These are phyloP conservation scores for Fusarium caatingaense DNA, from an alignment of 2,329 filamentous ascomycete species.

Conservation along the genomic window DNA sequence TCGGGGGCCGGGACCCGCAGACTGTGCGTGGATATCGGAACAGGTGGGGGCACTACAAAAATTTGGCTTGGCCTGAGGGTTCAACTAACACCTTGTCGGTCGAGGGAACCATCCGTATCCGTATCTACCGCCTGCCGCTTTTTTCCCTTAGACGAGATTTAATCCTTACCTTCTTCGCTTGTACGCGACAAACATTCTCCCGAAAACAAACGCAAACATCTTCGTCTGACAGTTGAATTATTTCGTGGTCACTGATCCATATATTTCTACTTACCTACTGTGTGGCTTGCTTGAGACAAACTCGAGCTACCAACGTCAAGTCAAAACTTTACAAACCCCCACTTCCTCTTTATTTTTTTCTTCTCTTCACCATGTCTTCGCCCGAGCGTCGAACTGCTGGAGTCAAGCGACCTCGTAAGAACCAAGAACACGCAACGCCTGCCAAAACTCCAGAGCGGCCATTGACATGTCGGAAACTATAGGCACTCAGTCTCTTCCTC, in stretches of 20 bases:
- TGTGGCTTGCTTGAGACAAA: conserved; percentile 17
- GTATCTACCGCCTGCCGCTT: conserved; percentile 7
- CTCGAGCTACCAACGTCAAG: conserved; percentile 20
- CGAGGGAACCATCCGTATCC: not conserved
- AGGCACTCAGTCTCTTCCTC: conserved; percentile 96
- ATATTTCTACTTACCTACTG: not conserved
- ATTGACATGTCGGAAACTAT: conserved; percentile 43
- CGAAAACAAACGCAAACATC: not conserved
- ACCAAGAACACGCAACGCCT: conserved; percentile 1
- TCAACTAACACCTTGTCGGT: conserved; percentile 29
- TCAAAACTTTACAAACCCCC: conserved; percentile 18
- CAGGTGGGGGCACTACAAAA: conserved; percentile 31
- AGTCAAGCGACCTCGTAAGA: conserved; percentile 59
- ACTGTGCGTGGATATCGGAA: conserved; percentile 9
- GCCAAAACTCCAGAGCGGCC: not conserved
- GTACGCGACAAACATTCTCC: conserved; percentile 8
- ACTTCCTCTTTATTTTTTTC: conserved; percentile 17
- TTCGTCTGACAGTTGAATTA: not conserved
- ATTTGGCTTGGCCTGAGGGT: conserved; percentile 34
- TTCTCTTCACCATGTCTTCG: conserved; percentile 51
- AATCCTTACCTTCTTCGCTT: conserved; percentile 14
- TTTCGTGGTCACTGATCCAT: conserved; percentile 3
- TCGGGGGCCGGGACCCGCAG: conserved; percentile 35
- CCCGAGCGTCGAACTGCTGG: conserved; percentile 55
- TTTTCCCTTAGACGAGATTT: conserved; percentile 22